phyloP scores from a whole-genome alignment of 129 eudicot species.

The Helichrysum umbraculigerum region DNA sequence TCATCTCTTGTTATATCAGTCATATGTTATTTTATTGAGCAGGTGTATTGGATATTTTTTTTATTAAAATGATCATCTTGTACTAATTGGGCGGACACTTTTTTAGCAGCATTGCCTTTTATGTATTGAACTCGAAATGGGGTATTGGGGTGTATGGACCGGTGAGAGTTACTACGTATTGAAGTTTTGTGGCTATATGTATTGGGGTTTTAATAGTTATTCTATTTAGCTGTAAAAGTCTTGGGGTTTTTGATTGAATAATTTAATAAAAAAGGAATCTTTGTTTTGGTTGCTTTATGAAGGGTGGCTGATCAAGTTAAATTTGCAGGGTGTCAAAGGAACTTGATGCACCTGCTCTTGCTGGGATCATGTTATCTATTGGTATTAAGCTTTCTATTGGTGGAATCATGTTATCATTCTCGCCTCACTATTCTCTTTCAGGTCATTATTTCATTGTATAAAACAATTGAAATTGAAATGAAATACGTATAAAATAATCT shows the following conservation, averaged over 20 bases:
- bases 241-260: constrained; percentile 14
- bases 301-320: constrained; percentile 10
- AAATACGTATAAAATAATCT: not conserved
- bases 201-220: not conserved
- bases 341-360: constrained; percentile 94
- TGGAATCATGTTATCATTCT: constrained; percentile 10
- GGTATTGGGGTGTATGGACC: too few relatives aligned
- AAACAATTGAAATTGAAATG: too few relatives aligned
- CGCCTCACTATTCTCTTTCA: constrained; percentile 92
- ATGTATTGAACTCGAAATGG: too few relatives aligned
- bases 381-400: constrained; percentile 78
- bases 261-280: not conserved
- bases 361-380: constrained; percentile 95
- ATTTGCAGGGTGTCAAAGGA: constrained; percentile 92
- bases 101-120: not conserved
- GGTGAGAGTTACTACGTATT: too few relatives aligned
- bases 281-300: constrained; percentile 15
- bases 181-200: not conserved
- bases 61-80: not conserved
- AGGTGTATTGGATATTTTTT: not conserved
- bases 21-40: not conserved
- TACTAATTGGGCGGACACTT: too few relatives aligned
- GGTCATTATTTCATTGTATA: constrained; percentile 31
- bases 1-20: constrained; percentile 11
- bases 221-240: not conserved